These are phyloP conservation scores for Paspalum vaginatum DNA, from an alignment of 176 grass and related monocot species.

Conservation along the genomic window DNA sequence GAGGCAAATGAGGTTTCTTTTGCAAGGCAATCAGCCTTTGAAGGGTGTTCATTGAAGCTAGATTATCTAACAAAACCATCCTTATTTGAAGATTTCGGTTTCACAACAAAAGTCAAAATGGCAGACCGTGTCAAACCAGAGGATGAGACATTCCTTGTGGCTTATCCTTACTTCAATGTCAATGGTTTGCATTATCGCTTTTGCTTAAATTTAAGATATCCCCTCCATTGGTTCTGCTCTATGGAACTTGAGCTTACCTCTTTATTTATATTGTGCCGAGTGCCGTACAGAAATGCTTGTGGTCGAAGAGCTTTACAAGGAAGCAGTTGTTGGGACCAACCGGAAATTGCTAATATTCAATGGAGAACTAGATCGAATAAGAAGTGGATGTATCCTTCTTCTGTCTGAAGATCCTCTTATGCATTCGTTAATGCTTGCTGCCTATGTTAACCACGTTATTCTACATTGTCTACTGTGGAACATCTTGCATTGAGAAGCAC, in stretches of 20 bases:
- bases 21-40: conserved; percentile 83
- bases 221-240: background rate
- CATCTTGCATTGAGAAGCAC: conserved; percentile 8
- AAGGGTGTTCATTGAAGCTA: conserved; percentile 79
- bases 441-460: background rate
- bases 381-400: conserved; percentile 97
- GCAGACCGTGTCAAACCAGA: conserved; percentile 73
- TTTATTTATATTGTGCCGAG: too few species aligned
- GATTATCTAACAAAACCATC: conserved; percentile 97
- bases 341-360: conserved; percentile 93
- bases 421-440: background rate
- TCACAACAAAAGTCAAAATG: conserved; percentile 88
- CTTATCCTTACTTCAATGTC: conserved; percentile 99
- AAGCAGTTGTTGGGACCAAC: conserved; percentile 66
- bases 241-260: conserved; percentile 17
- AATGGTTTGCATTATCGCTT: conserved; percentile 62
- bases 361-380: conserved; percentile 94
- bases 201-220: conserved; percentile 4
- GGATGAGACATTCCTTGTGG: conserved; percentile 86
- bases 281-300: conserved; percentile 82
- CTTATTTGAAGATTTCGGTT: conserved; percentile 96
- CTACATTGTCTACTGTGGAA: background rate
- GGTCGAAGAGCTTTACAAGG: conserved; percentile 95
- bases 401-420: background rate
- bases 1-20: conserved; percentile 92